Evolutionary conservation across 306 rosid genomes (phyloP).

Genomic region (Psophocarpus tetragonolobus): DNA sequence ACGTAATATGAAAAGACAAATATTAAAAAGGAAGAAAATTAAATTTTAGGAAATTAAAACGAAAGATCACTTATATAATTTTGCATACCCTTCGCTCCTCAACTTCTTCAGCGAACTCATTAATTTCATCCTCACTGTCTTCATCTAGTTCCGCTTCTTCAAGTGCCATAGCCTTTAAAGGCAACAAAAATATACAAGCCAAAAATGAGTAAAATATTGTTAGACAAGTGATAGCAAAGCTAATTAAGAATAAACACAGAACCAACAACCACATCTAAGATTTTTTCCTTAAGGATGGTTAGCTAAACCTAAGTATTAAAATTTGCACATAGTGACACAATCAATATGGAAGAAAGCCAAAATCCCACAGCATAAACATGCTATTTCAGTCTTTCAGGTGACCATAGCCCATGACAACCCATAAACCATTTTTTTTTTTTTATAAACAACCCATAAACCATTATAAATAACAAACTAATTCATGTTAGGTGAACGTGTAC

Average conservation of each 20-base stretch:
- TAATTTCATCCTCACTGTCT: conserved; percentile 92
- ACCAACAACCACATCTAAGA: neutral
- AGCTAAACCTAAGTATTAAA: conserved; percentile 1
- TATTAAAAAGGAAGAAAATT: too few relatives aligned
- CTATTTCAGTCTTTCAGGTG: neutral
- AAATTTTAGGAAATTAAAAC: conserved; percentile 16
- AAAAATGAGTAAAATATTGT: conserved; percentile 18
- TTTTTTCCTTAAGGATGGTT: neutral
- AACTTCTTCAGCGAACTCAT: conserved; percentile 67
- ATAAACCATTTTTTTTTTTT: too few relatives aligned
- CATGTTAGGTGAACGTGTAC: conserved; percentile 7
- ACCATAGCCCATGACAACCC: neutral
- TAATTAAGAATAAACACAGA: neutral
- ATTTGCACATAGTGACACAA: conserved; percentile 12
- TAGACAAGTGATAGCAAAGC: conserved; percentile 22
- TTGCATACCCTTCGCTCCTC: conserved; percentile 71
- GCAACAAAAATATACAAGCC: neutral
- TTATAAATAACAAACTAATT: neutral
- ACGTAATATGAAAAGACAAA: too few relatives aligned
- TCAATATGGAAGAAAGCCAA: too few relatives aligned
- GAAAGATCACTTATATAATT: neutral
- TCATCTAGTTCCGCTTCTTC: conserved; percentile 66
- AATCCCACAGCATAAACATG: too few relatives aligned
- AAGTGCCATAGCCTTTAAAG: conserved; percentile 70
- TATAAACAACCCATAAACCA: too few relatives aligned